phyloP scores from a whole-genome alignment of 2,329 filamentous ascomycete genomes.

The Fusarium citri region DNA sequence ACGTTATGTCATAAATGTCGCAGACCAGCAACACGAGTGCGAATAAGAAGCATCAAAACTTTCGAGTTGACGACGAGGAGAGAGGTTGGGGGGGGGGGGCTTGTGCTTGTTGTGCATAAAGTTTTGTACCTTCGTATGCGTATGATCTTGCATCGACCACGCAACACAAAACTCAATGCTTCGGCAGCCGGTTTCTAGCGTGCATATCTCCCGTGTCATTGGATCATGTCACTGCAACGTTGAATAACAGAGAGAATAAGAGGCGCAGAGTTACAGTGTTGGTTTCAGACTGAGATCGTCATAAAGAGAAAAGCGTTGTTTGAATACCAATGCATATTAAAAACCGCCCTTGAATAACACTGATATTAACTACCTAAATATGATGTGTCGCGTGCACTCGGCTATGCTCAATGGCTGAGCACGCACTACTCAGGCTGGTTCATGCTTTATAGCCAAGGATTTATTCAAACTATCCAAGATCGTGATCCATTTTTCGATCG shows the following conservation, averaged over 20 bases:
- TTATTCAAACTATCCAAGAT: not conserved
- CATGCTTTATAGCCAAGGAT: not conserved
- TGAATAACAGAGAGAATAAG: not conserved
- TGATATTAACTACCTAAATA: not conserved
- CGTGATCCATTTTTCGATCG: not conserved
- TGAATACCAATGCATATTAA: not conserved
- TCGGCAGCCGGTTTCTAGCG: constrained; percentile 12
- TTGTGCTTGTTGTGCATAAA: not conserved
- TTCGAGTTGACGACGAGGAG: not conserved
- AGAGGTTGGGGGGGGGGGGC: not conserved
- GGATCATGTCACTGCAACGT: constrained; percentile 4
- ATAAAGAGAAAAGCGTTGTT: not conserved
- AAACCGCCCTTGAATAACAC: not conserved
- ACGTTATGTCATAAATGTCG: constrained; percentile 12
- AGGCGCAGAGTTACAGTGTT: constrained; percentile 4
- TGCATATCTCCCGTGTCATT: constrained; percentile 3
- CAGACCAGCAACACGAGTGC: constrained; percentile 11
- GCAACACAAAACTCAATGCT: constrained; percentile 15
- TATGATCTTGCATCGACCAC: not conserved
- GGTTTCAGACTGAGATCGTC: constrained; percentile 11
- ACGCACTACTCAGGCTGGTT: not conserved
- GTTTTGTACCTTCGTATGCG: constrained; percentile 1
- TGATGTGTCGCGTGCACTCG: constrained; percentile 8
- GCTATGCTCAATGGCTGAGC: not conserved
- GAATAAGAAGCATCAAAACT: constrained; percentile 9